phyloP scores from a whole-genome alignment of 2,329 filamentous ascomycete genomes.

The Atkinsonella texensis region DNA sequence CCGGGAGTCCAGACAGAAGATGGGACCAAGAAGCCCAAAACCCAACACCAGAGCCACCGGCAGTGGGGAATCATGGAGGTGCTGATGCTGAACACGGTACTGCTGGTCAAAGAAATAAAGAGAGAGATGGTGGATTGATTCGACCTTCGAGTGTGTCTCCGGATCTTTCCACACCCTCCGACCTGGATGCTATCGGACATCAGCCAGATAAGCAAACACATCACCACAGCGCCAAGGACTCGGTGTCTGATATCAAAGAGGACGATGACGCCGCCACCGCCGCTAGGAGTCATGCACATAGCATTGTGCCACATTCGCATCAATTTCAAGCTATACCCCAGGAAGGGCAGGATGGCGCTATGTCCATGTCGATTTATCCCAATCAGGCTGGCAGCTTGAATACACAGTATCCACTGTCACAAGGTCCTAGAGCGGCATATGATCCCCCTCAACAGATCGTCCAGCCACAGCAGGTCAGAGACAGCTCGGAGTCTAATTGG shows the following conservation, averaged over 20 bases:
- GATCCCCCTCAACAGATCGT: neutral
- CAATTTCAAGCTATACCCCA: conserved; percentile 2
- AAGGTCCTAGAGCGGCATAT: neutral
- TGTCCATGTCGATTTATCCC: neutral
- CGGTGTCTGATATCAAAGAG: neutral
- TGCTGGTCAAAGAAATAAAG: neutral
- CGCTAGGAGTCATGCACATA: neutral
- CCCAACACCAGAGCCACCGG: neutral
- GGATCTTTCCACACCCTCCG: conserved; percentile 5
- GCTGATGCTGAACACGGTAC: neutral
- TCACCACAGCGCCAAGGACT: neutral
- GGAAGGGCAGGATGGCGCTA: neutral
- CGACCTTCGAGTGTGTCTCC: conserved; percentile 7
- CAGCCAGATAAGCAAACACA: neutral
- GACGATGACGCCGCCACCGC: neutral
- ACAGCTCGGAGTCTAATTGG: conserved; percentile 19
- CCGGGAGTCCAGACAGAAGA: neutral
- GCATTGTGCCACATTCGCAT: conserved; percentile 6
- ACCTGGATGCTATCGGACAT: neutral
- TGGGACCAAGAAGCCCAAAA: neutral
- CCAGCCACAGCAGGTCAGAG: neutral
- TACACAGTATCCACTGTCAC: neutral
- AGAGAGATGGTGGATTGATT: conserved; percentile 1
- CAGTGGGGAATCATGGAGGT: neutral
- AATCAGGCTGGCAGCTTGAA: neutral